Base-by-base conservation (phyloP, 148 eudicot genomes). In the Rhododendron mucronatum region DNA sequence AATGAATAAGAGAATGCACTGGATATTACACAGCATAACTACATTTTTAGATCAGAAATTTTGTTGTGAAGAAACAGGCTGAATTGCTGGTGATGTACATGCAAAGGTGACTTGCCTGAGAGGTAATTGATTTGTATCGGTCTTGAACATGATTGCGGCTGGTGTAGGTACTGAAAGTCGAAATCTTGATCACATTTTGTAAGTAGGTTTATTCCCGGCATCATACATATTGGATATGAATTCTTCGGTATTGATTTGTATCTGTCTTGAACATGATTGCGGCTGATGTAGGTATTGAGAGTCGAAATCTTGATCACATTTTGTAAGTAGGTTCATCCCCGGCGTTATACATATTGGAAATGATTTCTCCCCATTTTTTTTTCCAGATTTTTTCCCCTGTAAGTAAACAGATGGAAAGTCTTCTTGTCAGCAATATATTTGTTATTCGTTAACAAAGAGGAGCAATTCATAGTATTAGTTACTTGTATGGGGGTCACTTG, bases 111-210 rank as follows among this genome's bases (percentile, higher is more conserved):
- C 28, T 13, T 30, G 1, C 18, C 45, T 69, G 85, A 71, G 61
- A 83, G 57, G 78, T 51, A 35, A 7, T 45, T 74, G 30, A 74
- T 84, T 51, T 74, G 20, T 51, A 9, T 23, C 12, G 7, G 48
- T 73, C 33, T 33, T 37, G 33, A 48, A 48, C 28, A 4, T 5
- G 85, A 50, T 59, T 73, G 59, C 23, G 37, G 18, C 21, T 50
- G 63, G 30, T 80, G 20, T 16, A 28, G 63, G 74, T 67, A 11
- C 18, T 20, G 55, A 9, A 18, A 9, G 18, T 71, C 28, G 21
- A 51, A 74, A 61, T 55, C 86, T 84, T 84, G 86, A 50, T 84
- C 55, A 53, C 67, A 84, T 84, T 84, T 84, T 84, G 86, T 74
- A 84, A 76, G 81, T 84, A 84, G 86, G 67, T 33, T 51, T 50